phyloP scores from a whole-genome alignment of 2,329 filamentous ascomycete species.

The Mycogone perniciosa region DNA sequence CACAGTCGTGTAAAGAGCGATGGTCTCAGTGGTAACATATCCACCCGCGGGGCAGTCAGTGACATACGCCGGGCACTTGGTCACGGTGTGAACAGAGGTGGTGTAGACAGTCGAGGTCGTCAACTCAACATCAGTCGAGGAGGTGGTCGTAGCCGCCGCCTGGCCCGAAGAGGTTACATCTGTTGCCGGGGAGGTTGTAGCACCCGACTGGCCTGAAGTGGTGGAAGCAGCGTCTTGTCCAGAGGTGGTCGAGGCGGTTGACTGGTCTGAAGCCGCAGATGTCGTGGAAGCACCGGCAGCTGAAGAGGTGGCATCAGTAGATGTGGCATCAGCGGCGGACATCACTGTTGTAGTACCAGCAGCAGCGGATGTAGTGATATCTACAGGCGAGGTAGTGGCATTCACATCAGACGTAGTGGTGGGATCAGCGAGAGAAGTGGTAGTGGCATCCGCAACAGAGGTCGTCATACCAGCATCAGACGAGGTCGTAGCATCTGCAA shows the following conservation, averaged over 20 bases:
- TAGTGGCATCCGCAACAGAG: not conserved
- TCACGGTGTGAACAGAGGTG: constrained; percentile 45
- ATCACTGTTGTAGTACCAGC: not conserved
- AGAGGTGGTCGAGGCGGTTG: too few relatives aligned
- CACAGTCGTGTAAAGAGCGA: constrained; percentile 32
- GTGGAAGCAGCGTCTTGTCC: too few relatives aligned
- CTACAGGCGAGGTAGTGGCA: not conserved
- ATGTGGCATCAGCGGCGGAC: not conserved
- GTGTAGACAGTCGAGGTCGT: constrained; percentile 34
- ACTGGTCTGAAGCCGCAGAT: too few relatives aligned
- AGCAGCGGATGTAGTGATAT: not conserved
- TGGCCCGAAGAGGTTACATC: not conserved
- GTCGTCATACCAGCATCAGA: not conserved
- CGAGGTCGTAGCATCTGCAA: too few relatives aligned
- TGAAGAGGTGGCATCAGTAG: not conserved
- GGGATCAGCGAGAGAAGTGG: not conserved
- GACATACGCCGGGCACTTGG: constrained; percentile 43
- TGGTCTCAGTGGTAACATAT: constrained; percentile 31
- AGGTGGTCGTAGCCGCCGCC: not conserved
- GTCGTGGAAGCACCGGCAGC: too few relatives aligned
- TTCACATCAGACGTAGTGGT: not conserved
- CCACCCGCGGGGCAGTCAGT: constrained; percentile 31
- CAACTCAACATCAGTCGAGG: not conserved
- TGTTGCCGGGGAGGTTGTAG: too few relatives aligned
- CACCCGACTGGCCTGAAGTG: too few relatives aligned